phyloP scores from a whole-genome alignment of 2,329 filamentous ascomycete species.

The Calonectria henricotiae region DNA sequence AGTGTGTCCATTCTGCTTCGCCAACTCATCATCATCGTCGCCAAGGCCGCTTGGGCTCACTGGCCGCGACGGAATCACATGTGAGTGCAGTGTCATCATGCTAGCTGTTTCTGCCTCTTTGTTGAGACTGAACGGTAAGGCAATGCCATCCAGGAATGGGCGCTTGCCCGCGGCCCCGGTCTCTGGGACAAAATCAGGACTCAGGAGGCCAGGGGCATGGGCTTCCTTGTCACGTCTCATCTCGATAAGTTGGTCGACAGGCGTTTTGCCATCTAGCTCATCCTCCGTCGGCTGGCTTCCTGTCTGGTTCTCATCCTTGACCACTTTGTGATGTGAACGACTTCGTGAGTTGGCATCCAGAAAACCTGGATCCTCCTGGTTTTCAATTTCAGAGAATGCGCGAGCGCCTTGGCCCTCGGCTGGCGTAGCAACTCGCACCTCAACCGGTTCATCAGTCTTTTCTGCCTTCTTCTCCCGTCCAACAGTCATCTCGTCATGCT shows the following conservation, averaged over 20 bases:
- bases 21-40: conserved; percentile 19
- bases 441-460: conserved; percentile 63
- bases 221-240: conserved; percentile 60
- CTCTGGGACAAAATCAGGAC: conserved; percentile 62
- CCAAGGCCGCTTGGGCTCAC: conserved; percentile 52
- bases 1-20: conserved; percentile 26
- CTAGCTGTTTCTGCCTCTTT: conserved; percentile 78
- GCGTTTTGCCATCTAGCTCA: conserved; percentile 59
- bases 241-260: conserved; percentile 63
- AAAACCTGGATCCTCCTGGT: conserved; percentile 55
- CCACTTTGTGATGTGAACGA: conserved; percentile 64
- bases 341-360: conserved; percentile 54
- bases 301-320: conserved; percentile 70
- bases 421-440: conserved; percentile 55
- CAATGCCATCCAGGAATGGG: conserved; percentile 78
- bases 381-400: conserved; percentile 61
- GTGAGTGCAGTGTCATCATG: conserved; percentile 77
- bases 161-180: conserved; percentile 74
- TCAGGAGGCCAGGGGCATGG: conserved; percentile 62
- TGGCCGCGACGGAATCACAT: conserved; percentile 55
- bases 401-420: conserved; percentile 64
- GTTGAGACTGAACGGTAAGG: conserved; percentile 81
- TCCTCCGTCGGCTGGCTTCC: conserved; percentile 44
- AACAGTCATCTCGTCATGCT: conserved; percentile 86
- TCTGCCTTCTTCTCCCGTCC: conserved; percentile 71